Percentiles rank a stretch among this genome's conserved stretches.
These are phyloP conservation scores for Oxytropis ochrocephala DNA, from an alignment of 306 rosid genomes.

Conservation along the genomic window DNA sequence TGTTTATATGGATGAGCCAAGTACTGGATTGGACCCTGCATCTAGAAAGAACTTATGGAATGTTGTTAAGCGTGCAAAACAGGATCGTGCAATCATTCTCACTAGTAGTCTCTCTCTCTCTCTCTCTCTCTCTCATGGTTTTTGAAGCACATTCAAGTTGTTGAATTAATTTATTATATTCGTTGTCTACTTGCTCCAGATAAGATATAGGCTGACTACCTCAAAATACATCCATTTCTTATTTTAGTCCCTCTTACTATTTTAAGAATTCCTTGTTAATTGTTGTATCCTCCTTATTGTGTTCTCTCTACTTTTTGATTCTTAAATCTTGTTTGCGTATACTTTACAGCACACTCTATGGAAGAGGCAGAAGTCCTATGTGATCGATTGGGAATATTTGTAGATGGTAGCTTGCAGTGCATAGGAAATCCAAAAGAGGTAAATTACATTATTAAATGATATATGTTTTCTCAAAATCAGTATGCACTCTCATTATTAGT, in stretches of 20 bases:
- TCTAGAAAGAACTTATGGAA: conserved; percentile 84
- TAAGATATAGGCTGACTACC: not conserved
- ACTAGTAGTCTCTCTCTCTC: conserved; percentile 53
- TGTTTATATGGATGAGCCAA: conserved; percentile 96
- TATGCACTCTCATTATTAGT: not conserved
- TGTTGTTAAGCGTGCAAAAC: conserved; percentile 82
- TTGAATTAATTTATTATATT: not conserved
- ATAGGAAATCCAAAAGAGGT: conserved; percentile 95
- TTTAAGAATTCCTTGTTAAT: not conserved
- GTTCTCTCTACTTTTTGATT: not conserved
- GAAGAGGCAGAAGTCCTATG: conserved; percentile 92
- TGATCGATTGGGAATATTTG: conserved; percentile 81
- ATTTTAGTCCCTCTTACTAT: not conserved
- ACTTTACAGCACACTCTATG: conserved; percentile 85
- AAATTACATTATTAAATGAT: not conserved
- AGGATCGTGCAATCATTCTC: conserved; percentile 76
- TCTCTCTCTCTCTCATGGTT: conserved; percentile 10
- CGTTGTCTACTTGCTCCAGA: not conserved
- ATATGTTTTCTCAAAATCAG: not conserved
- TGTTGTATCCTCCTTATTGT: not conserved
- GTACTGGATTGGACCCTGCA: conserved; percentile 84
- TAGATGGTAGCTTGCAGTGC: conserved; percentile 83
- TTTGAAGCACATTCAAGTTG: not conserved
- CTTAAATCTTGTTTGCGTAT: conserved; percentile 15
- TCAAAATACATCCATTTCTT: not conserved